These are phyloP conservation scores for Nyssa sinensis DNA, from an alignment of 148 eudicot genomes.

Conservation along the genomic window DNA sequence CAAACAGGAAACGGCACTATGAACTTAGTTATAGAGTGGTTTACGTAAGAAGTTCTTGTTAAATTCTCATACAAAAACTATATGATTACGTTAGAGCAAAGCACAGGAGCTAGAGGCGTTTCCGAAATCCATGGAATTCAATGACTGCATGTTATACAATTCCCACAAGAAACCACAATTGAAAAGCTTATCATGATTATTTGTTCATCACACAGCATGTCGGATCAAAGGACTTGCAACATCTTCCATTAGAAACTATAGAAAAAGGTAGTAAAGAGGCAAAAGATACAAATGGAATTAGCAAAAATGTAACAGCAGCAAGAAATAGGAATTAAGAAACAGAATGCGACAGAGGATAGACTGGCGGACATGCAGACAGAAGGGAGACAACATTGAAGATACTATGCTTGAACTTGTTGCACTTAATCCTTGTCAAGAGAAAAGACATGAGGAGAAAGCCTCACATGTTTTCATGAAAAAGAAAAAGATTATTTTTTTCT, in stretches of 20 bases:
- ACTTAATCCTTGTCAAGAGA: too few relatives aligned
- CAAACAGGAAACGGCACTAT: background rate
- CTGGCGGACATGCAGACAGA: background rate
- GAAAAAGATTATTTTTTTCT: background rate
- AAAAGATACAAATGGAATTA: too few relatives aligned
- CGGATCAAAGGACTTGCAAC: background rate
- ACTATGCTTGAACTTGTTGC: background rate
- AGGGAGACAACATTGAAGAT: background rate
- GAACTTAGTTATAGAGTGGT: background rate
- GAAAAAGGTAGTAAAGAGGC: background rate
- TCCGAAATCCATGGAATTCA: background rate
- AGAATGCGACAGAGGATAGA: background rate
- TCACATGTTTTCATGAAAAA: background rate
- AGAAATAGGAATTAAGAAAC: background rate
- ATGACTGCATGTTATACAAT: too few relatives aligned
- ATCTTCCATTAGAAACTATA: background rate
- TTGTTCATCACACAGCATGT: background rate
- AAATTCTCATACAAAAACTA: background rate
- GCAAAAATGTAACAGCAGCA: too few relatives aligned
- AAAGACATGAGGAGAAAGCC: background rate
- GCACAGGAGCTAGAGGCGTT: background rate
- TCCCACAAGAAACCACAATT: too few relatives aligned
- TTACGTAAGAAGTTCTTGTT: too few relatives aligned
- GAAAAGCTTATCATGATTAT: background rate
- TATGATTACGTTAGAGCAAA: background rate